Evolutionary conservation across 495 filamentous ascomycete genomes (phyloP), one percentile per base, ranked within the genome.

Genomic region (Aspergillus indologenus): DNA sequence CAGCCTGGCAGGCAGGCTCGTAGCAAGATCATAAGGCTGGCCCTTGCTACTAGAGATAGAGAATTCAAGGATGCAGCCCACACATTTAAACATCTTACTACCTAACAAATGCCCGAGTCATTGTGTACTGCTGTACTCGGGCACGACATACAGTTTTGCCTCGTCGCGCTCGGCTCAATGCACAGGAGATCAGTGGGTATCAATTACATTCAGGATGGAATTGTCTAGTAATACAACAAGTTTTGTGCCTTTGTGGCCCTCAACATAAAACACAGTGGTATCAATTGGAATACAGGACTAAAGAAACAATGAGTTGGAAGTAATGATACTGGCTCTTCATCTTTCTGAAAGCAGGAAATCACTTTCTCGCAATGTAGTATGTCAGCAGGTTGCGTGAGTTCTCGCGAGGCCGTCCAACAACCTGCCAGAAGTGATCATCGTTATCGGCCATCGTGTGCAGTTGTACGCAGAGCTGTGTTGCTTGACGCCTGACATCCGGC

Each of bases 401-500:
- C 40, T 88, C 85, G 56, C 77, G 82, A 31, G 88, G 78, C 2
- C 78, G 79, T 57, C 79, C 85, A 49, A 91, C 70, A 24, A 83
- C 75, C 40, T 81, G 76, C 81, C 89, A 89, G 67, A 91, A 90
- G 45, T 74, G 68, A 15, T 78, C 75, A 53, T 88, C 85, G 17
- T 84, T 83, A 5, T 58, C 61, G 14, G 91, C 78, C 53, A 87
- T 78, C 24, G 83, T 79, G 61, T 92, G 86, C 59, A 97, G 71
- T 56, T 81, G 85, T 1, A 93, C 85, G 60, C 89, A 91, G 22
- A 96, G 75, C 62, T 90, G 83, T 6, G 90, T 85, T 7, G 87
- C 88, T 58, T 90, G 87, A 72, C 89, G 87, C 21, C 92, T 76
- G 2, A 96, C 86, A 61, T 90, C 91, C 40, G 88, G 83, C 54